phyloP scores from a whole-genome alignment of 1,284 basidiomycete genomes.

The Microbotryum lychnidis-dioicae region DNA sequence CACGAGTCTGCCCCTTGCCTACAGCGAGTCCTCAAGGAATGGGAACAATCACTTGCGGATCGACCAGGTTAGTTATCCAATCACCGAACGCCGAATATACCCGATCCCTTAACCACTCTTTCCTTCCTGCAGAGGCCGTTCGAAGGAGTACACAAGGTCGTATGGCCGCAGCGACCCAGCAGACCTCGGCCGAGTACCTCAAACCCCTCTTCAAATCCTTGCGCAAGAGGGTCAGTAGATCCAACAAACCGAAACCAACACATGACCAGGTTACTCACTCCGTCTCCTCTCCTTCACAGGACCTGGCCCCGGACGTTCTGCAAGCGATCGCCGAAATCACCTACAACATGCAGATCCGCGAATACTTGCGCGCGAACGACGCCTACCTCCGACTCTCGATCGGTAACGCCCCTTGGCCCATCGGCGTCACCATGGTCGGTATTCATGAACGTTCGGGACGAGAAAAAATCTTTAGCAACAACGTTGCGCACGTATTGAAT shows the following conservation, averaged over 20 bases:
- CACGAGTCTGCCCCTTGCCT: background rate
- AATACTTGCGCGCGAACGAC: conserved; percentile 93
- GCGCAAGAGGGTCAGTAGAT: conserved; percentile 53
- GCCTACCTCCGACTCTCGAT: conserved; percentile 93
- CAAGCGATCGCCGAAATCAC: conserved; percentile 88
- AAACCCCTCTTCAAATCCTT: conserved; percentile 92
- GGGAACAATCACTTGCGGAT: conserved; percentile 88
- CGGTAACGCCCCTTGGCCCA: conserved; percentile 98
- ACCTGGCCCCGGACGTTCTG: conserved; percentile 74
- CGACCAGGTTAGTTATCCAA: conserved; percentile 58
- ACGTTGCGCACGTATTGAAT: conserved; percentile 95
- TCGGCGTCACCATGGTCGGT: conserved; percentile 95
- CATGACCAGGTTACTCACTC: background rate
- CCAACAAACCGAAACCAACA: background rate
- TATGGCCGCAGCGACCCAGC: conserved; percentile 85
- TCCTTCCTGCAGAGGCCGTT: conserved; percentile 46
- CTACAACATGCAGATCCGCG: conserved; percentile 86
- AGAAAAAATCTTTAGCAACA: conserved; percentile 93
- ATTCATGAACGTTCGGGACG: conserved; percentile 96
- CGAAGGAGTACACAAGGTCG: conserved; percentile 86
- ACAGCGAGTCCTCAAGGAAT: conserved; percentile 75
- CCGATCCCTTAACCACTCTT: background rate
- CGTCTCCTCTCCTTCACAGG: conserved; percentile 45
- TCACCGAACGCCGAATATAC: background rate
- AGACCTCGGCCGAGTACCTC: conserved; percentile 90